Base-by-base conservation (phyloP, 768 basidiomycete species). In the Xerocomellus dryophilus region DNA sequence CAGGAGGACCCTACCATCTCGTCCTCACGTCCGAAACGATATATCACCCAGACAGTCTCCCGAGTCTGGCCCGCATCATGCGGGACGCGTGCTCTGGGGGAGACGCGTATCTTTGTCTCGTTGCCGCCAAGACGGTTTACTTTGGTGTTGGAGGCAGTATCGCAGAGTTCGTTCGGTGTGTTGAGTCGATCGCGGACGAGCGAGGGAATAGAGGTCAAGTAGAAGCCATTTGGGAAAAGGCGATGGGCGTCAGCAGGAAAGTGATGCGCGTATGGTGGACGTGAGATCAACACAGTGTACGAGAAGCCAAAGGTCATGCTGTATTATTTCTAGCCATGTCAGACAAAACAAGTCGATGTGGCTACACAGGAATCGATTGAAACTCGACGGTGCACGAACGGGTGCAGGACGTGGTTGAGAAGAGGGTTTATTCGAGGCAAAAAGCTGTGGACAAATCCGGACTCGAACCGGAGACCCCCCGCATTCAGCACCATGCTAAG, bases 91-190 rank as follows among this genome's bases (percentile, higher is more conserved):
- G 74, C 51, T 39, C 56, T 7, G 48, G 43, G 5, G 39, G 31
- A n/a, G 42, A 56, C 12, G 39, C 18, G 7, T 71, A 67, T 58
- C 42, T 77, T 7, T 91, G 87, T 60, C 80, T 97, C 9, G 87
- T 97, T 3, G 94, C 93, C 2, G 91, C 90, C 2, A 98, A 98
- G 69, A 80, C 93, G 14, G 71, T 98, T 18, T 98, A 98, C 67
- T 98, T 98, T 68, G 96, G 96, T 7, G 93, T 98, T 5, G 95
- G 94, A 1, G 95, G 96, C 0, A 91, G 94, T 7, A 73, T 95
- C 25, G 70, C 79, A 12, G 89, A 86, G 55, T 96, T 96, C 61
- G 67, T 82, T n/a, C 65, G 71, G 25, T 77, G 76, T 7, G 79
- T 93, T 0, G 63, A 42, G 35, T 51, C 59, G 18, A 38, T 23